Evolutionary conservation across 2,329 filamentous ascomycete genomes (phyloP).

Genomic region (Epichloe baconii): DNA sequence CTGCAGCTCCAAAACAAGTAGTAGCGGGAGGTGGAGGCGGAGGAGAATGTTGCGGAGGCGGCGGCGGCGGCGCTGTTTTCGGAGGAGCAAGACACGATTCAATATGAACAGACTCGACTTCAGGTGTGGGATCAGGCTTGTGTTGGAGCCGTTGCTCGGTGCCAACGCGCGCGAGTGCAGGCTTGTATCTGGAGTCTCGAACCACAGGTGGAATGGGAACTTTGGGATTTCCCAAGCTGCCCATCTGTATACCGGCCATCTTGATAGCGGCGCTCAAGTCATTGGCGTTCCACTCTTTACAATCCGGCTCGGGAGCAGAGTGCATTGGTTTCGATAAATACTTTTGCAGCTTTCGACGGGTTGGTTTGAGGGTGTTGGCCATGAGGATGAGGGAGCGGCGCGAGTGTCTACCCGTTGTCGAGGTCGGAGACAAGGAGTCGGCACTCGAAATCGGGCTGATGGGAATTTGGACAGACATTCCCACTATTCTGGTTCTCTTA

Average conservation of each 20-base stretch:
- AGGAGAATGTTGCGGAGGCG: no score
- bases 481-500: background rate
- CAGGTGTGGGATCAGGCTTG: background rate
- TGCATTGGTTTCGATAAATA: constrained; percentile 16
- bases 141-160: background rate
- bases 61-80: background rate
- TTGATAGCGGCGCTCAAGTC: constrained; percentile 6
- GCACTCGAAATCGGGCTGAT: background rate
- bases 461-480: constrained; percentile 1
- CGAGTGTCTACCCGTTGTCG: background rate
- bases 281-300: constrained; percentile 14
- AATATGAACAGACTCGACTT: background rate
- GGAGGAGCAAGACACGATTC: background rate
- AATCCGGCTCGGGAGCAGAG: constrained; percentile 14
- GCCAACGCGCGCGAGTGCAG: no score
- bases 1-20: background rate
- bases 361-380: constrained; percentile 13
- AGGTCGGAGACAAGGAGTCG: background rate
- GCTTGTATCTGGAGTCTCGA: no score
- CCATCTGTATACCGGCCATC: constrained; percentile 6
- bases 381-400: constrained; percentile 7
- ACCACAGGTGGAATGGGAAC: background rate
- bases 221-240: constrained; percentile 2
- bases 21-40: background rate
- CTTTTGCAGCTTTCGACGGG: constrained; percentile 19